These are phyloP conservation scores for Pezicula neosporulosa DNA, from an alignment of 2,329 filamentous ascomycete species.

Conservation along the genomic window DNA sequence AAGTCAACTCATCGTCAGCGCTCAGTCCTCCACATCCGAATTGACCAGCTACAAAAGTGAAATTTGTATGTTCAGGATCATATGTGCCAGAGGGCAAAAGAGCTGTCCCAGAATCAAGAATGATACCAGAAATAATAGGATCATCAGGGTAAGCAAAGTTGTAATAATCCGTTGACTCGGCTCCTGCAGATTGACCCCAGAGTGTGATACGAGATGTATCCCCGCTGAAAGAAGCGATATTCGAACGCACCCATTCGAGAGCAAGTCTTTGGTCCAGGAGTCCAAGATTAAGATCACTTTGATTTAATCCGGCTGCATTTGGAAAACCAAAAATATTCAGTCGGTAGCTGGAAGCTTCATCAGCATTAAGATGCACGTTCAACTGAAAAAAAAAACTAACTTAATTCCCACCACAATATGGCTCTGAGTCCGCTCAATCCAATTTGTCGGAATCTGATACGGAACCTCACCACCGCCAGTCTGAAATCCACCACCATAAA, in stretches of 20 bases:
- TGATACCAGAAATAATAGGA: constrained; percentile 20
- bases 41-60: constrained; percentile 19
- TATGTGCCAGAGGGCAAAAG: constrained; percentile 1
- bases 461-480: constrained; percentile 11
- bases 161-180: constrained; percentile 19
- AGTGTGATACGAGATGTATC: constrained; percentile 36
- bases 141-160: constrained; percentile 20
- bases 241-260: constrained; percentile 55
- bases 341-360: constrained; percentile 19
- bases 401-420: constrained; percentile 31
- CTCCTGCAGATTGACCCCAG: constrained; percentile 26
- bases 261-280: constrained; percentile 56
- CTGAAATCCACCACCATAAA: constrained; percentile 36
- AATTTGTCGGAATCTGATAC: constrained; percentile 14
- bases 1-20: constrained; percentile 20
- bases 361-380: not conserved
- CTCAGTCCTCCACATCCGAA: constrained; percentile 21
- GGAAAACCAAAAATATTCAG: constrained; percentile 29
- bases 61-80: constrained; percentile 16
- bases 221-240: constrained; percentile 56
- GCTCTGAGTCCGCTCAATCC: constrained; percentile 13
- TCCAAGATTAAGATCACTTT: constrained; percentile 34
- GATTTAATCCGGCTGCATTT: constrained; percentile 12
- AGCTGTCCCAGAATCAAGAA: constrained; percentile 15
- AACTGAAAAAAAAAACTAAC: constrained; percentile 17